These are phyloP conservation scores for Beauveria rudraprayagi DNA, from an alignment of 2,329 filamentous ascomycete genomes.

Conservation along the genomic window DNA sequence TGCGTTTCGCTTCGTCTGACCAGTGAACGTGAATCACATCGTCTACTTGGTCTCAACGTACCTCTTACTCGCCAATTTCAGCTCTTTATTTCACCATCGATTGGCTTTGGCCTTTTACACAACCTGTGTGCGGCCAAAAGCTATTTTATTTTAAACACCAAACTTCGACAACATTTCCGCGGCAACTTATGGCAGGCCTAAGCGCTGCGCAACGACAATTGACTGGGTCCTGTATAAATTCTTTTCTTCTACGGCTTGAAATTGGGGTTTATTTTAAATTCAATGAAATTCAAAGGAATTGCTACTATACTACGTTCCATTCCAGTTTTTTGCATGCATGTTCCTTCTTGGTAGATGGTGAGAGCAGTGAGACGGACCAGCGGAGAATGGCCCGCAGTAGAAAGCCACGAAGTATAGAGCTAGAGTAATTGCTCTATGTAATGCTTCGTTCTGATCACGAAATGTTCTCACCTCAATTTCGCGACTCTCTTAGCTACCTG, in stretches of 20 bases:
- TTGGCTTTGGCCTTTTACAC: not conserved
- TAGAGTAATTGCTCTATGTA: too few species aligned
- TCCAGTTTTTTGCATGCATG: not conserved
- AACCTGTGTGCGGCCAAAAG: not conserved
- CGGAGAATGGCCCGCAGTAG: not conserved
- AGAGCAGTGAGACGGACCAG: not conserved
- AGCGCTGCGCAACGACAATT: not conserved
- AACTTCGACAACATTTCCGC: not conserved
- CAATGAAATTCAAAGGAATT: not conserved
- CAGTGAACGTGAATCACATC: not conserved
- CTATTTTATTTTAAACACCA: not conserved
- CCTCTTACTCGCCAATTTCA: constrained; percentile 3
- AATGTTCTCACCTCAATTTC: too few species aligned
- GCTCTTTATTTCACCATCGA: not conserved
- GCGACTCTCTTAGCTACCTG: too few species aligned
- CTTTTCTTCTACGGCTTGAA: constrained; percentile 2
- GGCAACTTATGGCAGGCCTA: constrained; percentile 2
- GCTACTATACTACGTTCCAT: not conserved
- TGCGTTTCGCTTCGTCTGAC: not conserved
- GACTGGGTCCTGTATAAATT: not conserved
- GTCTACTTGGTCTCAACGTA: not conserved
- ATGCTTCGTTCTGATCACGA: too few species aligned
- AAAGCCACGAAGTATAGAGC: too few species aligned
- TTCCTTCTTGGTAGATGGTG: not conserved
- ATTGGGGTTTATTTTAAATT: not conserved